Base-by-base conservation (phyloP, 805 yeast species). In the Wickerhamia fluorescens region DNA sequence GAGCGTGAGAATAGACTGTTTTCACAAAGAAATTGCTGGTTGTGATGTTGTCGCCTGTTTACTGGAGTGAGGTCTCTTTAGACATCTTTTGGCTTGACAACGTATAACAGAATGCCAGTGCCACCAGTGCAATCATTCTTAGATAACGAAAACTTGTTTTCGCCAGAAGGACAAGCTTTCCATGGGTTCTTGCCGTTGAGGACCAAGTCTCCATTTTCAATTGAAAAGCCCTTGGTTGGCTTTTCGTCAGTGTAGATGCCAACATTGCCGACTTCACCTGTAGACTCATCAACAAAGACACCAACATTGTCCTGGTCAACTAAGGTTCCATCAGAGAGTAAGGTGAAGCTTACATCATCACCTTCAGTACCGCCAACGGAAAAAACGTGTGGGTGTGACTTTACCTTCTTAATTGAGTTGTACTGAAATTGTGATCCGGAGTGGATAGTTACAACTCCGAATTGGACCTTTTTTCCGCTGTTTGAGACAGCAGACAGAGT, bases 141-240 rank as follows among this genome's bases (percentile, higher is more conserved):
- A 24, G 54, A 36, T 38, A 55, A 51, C 4, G 49, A 46, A 36
- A 21, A 47, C 14, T 32, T 36, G 42, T 48, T 40, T 13, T 34
- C 38, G 10, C 50, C 53, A 20, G 53, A 39, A 20, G 64, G 61
- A 33, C 64, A 57, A 20, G 68, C 68, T 20, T 49, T 45, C 53
- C 66, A 69, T 22, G 43, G 55, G 16, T 46, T 38, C 17, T 50
- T 38, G 25, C 57, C 61, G 20, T 53, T 35, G 44, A 49, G 61
- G 4, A 41, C 39, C 45, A 70, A 55, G 43, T 53, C 39, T 20
- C 63, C 68, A 25, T 53, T 45, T 6, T 41, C 16, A 38, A 70
- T 52, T 15, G 66, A 40, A 43, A 64, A 71, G 3, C 67, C 62
- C 12, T 54, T 35, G 18, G 66, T 47, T 26, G 66, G 55, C 12